These are phyloP conservation scores for Poterioochromonas sp. DNA, from an alignment of 352 stramenopile genomes.

Conservation along the genomic window DNA sequence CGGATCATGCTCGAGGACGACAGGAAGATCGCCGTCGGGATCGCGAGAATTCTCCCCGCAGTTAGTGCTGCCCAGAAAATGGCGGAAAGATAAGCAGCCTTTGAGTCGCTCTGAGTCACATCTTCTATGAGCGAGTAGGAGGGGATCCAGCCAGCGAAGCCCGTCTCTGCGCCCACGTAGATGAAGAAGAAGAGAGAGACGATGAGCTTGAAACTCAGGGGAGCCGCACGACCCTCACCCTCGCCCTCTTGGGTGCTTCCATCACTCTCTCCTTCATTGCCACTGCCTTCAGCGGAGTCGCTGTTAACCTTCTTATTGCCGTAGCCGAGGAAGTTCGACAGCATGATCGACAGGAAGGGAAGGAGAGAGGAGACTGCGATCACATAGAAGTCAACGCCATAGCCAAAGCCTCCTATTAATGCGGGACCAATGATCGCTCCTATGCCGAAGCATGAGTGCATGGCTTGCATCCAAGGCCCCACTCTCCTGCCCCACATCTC, in stretches of 20 bases:
- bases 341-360: not conserved
- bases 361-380: not conserved
- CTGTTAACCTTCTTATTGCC: not conserved
- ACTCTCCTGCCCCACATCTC: slow-evolving; percentile 4
- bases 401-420: not conserved
- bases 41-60: not conserved
- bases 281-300: not conserved
- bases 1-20: not conserved
- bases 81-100: slow-evolving; percentile 9
- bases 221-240: not conserved
- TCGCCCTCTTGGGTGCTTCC: not conserved
- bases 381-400: not conserved
- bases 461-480: slow-evolving; percentile 21
- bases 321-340: not conserved
- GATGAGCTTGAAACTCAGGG: not conserved
- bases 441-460: not conserved
- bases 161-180: slow-evolving; percentile 22
- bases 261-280: not conserved
- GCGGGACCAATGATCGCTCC: slow-evolving; percentile 8
- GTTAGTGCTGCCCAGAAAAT: slow-evolving; percentile 5
- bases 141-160: slow-evolving; percentile 25
- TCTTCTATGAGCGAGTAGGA: not conserved
- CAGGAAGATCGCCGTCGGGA: not conserved
- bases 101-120: not conserved
- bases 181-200: slow-evolving; percentile 16